Percentiles rank a stretch among this genome's conserved stretches.
Evolutionary conservation across 108 stramenopile species (phyloP).

Genomic region (Cyclotella atomus): DNA sequence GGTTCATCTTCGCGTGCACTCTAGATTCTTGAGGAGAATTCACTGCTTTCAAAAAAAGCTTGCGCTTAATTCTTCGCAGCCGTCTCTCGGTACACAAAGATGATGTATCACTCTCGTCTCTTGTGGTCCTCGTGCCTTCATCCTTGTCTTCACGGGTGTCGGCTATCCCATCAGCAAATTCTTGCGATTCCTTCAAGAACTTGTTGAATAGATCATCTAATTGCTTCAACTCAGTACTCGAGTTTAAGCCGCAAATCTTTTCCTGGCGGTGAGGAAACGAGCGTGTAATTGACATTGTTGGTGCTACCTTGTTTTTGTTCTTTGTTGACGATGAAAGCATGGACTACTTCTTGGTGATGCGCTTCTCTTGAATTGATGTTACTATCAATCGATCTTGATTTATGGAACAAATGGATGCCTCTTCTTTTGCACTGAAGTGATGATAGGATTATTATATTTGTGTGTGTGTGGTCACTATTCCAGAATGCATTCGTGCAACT

Average conservation of each 20-base stretch:
- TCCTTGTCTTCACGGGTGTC: slow-evolving; percentile 4
- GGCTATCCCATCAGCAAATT: not conserved
- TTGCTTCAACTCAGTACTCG: not conserved
- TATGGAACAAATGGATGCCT: not conserved
- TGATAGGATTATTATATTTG: not conserved
- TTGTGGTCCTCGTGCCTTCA: not conserved
- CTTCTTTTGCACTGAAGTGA: not conserved
- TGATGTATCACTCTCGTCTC: not conserved
- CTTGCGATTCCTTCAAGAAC: not conserved
- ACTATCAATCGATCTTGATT: not conserved
- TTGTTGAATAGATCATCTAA: not conserved
- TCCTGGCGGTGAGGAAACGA: not conserved
- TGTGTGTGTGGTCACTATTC: not conserved
- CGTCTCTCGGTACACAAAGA: slow-evolving; percentile 10
- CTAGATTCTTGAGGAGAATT: too few species aligned
- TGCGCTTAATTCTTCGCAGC: slow-evolving; percentile 42
- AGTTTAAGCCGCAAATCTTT: not conserved
- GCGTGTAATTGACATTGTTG: slow-evolving; percentile 4
- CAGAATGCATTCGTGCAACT: not conserved
- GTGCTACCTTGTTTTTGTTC: not conserved
- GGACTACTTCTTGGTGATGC: not conserved
- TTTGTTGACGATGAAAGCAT: not conserved
- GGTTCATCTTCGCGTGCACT: slow-evolving; percentile 2
- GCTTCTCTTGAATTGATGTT: not conserved
- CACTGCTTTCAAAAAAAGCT: slow-evolving; percentile 42